phyloP scores from a whole-genome alignment of 1,284 basidiomycete species.

The Sporisorium iseilematis-ciliati region DNA sequence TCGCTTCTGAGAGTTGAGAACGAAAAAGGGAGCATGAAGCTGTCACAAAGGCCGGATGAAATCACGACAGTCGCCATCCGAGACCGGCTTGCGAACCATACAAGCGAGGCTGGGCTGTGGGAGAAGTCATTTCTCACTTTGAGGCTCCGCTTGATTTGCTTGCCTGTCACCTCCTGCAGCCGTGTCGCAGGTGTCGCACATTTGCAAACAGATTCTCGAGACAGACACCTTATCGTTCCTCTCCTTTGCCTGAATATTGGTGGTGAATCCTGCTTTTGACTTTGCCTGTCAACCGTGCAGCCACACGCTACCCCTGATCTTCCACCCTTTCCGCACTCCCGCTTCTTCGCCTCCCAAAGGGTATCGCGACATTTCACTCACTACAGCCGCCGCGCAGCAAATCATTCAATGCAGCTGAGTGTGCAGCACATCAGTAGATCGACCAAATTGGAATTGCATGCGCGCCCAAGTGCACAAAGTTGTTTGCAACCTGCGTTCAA shows the following conservation, averaged over 20 bases:
- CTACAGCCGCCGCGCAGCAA: neutral
- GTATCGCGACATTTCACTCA: slow-evolving; percentile 4
- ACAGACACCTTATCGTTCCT: neutral
- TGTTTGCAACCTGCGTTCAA: too few species aligned
- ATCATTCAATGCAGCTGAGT: neutral
- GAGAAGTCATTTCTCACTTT: neutral
- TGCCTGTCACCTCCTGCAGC: slow-evolving; percentile 1
- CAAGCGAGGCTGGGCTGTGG: slow-evolving; percentile 3
- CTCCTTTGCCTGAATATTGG: neutral
- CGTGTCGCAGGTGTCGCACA: neutral
- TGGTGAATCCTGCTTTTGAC: neutral
- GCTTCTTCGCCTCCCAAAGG: neutral
- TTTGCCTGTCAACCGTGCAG: slow-evolving; percentile 8
- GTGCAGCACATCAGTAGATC: neutral
- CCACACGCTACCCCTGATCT: neutral
- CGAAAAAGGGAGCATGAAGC: neutral
- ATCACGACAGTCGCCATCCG: neutral
- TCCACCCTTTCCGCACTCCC: neutral
- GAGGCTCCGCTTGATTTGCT: slow-evolving; percentile 1
- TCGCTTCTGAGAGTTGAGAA: neutral
- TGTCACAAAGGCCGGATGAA: neutral
- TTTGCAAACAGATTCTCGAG: neutral
- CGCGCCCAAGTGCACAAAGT: too few species aligned
- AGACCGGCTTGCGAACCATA: neutral
- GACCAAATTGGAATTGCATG: too few species aligned